Conservation (phyloP, 2,329 filamentous ascomycete species). For the Neodidymelliopsis sp. region DNA sequence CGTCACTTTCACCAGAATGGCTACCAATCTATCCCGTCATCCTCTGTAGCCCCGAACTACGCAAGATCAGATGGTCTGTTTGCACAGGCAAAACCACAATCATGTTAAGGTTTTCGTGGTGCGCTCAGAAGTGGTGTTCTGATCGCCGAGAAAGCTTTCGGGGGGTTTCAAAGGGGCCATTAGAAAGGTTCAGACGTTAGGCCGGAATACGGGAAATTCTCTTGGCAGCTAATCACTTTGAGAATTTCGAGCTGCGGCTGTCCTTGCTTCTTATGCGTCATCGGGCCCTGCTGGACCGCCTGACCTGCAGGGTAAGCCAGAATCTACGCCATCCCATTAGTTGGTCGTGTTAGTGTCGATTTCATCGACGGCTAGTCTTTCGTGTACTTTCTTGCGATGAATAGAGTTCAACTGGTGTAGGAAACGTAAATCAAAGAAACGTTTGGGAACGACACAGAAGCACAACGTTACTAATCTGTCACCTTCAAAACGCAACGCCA, state of each 20-base stretch:
- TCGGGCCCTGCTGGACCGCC: constrained; percentile 12
- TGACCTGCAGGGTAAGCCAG: constrained; percentile 24
- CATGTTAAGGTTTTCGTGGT: too few relatives aligned
- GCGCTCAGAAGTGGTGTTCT: too few relatives aligned
- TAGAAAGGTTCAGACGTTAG: too few relatives aligned
- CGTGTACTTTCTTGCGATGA: neutral
- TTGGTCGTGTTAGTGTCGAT: constrained; percentile 4
- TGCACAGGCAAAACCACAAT: too few relatives aligned
- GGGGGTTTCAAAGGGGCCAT: too few relatives aligned
- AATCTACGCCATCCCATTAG: constrained; percentile 11
- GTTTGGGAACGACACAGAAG: constrained; percentile 1
- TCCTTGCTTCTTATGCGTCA: constrained; percentile 19
- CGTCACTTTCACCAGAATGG: too few relatives aligned
- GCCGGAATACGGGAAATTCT: too few relatives aligned
- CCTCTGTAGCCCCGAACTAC: too few relatives aligned
- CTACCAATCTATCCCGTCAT: too few relatives aligned
- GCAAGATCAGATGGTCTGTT: too few relatives aligned
- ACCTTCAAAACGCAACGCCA: constrained; percentile 1
- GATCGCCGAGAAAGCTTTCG: too few relatives aligned
- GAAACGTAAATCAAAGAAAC: neutral
- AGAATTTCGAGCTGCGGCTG: neutral
- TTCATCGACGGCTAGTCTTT: neutral
- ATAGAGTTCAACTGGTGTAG: neutral
- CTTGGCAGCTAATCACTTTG: constrained; percentile 2
- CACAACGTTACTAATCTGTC: neutral